These are phyloP conservation scores for Coelastrella sp. DNA, from an alignment of 139 green algal species.

Conservation along the genomic window DNA sequence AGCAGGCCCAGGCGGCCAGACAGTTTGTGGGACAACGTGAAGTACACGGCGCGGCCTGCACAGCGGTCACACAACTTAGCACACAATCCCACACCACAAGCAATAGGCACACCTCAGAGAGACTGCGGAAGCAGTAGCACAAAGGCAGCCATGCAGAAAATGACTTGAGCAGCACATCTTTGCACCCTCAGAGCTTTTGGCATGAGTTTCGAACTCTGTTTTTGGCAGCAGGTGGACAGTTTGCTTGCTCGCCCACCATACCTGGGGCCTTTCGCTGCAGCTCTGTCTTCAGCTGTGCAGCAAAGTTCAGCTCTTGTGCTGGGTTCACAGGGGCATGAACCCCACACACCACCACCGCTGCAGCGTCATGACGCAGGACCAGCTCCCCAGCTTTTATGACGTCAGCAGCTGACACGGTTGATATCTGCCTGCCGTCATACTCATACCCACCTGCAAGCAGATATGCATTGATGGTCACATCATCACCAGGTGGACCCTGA, in stretches of 20 bases:
- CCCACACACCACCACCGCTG: constrained; percentile 46
- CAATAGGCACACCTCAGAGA: too few relatives aligned
- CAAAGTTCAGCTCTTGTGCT: constrained; percentile 49
- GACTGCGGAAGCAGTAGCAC: too few relatives aligned
- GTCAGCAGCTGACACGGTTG: constrained; percentile 10
- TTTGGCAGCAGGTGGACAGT: neutral
- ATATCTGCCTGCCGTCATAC: constrained; percentile 55
- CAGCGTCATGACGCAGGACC: constrained; percentile 23
- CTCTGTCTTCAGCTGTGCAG: neutral
- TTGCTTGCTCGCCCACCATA: neutral
- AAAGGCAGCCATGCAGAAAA: neutral
- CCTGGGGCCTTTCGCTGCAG: constrained; percentile 16
- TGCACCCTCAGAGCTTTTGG: neutral
- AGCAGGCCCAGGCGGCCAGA: constrained; percentile 58
- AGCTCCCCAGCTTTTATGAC: constrained; percentile 15
- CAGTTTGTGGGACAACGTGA: constrained; percentile 47
- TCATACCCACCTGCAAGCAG: constrained; percentile 54
- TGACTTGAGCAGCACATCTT: neutral
- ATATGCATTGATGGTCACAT: neutral
- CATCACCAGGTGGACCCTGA: neutral
- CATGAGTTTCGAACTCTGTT: neutral
- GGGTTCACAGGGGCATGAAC: constrained; percentile 54
- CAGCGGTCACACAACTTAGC: too few relatives aligned
- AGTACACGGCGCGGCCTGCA: neutral
- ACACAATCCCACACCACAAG: too few relatives aligned